Base-by-base conservation (phyloP, 129 eudicot genomes). In the Scalesia atractyloides region DNA sequence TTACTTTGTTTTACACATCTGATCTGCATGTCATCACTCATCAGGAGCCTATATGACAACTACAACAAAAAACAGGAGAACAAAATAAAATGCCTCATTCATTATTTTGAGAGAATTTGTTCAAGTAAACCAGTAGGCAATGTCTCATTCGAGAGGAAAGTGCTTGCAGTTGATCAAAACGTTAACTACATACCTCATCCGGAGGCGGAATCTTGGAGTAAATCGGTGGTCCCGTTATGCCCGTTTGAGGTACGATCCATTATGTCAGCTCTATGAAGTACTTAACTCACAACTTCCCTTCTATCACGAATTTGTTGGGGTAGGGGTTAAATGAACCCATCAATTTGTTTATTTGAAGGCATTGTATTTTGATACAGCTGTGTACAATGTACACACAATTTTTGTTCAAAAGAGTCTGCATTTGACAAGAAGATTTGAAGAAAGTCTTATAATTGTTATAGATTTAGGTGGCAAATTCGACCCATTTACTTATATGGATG, bases 121-220 rank as follows among this genome's bases (percentile, higher is more conserved):
- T 84, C 85, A 19, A 66, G 78, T 72, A 83, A 76, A 86, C 99
- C 96, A 43, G 18, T 19, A 17, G 97, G 99, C 14, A 78, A 70
- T 80, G 87, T 90, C 49, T 90, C 99, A 7, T 95, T 86, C 65
- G 86, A 90, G 76, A 76, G 99, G 69, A 95, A 90, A 77, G 96
- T 95, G 71, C 99, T 95, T 68, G 85, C 89, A 50, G 49, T 54
- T 56, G 70, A 77, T 59, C 80, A 70, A 39, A 82, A 64, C 57
- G 77, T 51, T 2, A 46, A 72, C n/a, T 39, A 57, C 69, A 78
- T 86, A 60, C 76, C 83, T 54, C 85, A 70, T 66, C 98, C 89
- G 0, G 71, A 71, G 52, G 72, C 84, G 43, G 79, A 82, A 71
- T 76, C 82, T 50, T 95, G 97, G 99, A 82, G 82, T 81, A 83